Evolutionary conservation across 495 filamentous ascomycete genomes (phyloP), one percentile per base, ranked within the genome.

Genomic region (Podospora fimiseda): DNA sequence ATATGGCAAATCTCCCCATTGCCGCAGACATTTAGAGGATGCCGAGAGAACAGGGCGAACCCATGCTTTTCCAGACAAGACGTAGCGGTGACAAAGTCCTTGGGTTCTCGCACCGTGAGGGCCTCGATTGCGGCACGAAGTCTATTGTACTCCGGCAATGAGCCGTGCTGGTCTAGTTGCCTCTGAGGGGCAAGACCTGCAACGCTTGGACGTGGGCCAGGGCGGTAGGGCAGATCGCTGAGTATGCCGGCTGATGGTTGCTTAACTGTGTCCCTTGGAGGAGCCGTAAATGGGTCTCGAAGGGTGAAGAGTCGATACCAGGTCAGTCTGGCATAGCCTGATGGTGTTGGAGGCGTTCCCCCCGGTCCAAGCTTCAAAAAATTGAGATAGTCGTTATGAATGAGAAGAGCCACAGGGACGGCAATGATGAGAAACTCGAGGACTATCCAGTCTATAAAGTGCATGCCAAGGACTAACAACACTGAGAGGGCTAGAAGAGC

Each of bases 11-110:
- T 78, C 66, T 96, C 91, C 24, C 87, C 85, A 45, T 80, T 75
- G 48, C 82, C 84, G 37, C 81, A 85, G 19, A 74, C 76, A 60
- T 87, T 88, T 44, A 82, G 66, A 2, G 77, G 75, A 38, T 78
- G 71, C 1, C 60, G 67, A 40, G 80, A 71, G 65, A 92, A 93
- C 3, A 93, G 74, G 1, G 82, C 88, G 2, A 86, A 74, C 21
- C 84, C 84, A 61, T 89, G 82, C 65, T 90, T 90, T 61, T 93
- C 88, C 58, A 91, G 86, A 60, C 84, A 88, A 0, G 84, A 88
- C 1, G 76, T 85, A 5, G 76, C 83, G 14, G 80, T 75, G 40
- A 76, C 73, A 21, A 90, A 71, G n/a, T 67, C 62, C 3, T 74
- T 64, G 4, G 78, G 72, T 56, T 79, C 67, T 0, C 55, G 60